Base-by-base conservation (phyloP, 2,329 filamentous ascomycete species). In the Aureobasidium sp. region DNA sequence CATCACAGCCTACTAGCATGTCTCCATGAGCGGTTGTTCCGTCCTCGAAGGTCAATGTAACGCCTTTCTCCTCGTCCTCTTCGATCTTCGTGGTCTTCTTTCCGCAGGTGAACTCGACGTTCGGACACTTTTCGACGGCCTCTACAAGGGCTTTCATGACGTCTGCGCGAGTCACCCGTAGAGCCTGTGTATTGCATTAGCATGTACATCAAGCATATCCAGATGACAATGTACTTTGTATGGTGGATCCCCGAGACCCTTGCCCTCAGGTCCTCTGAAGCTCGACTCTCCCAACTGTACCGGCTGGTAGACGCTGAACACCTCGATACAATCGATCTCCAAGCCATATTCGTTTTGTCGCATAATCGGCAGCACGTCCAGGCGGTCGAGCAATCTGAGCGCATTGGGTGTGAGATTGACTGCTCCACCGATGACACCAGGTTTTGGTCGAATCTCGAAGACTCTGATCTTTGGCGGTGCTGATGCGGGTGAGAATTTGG, bases 351-450 rank as follows among this genome's bases (percentile, higher is more conserved):
- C 68, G 29, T 67, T 63, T 33, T 73, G 68, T 9, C 72, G 71
- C 42, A 78, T 77, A 62, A 73, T 72, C 3, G 66, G 66, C 8
- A 73, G 64, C 4, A 70, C 71, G 24, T 70, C 72, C 2, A 74
- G 69, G 47, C 72, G 66, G 65, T 74, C 72, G 31, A 74, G 67
- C 65, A 74, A 67, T 40, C 76, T 72, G 5, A 79, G 70, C 11
- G 77, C 76, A 61, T 78, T 76, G 0, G 78, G 77, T 1, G 78
- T 79, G n/a, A 80, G 71, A 67, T 78, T 78, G 53, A 80, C 71
- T 11, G 77, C 73, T 67, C 80, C 73, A 66, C 77, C 71, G 64
- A 79, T 77, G 0, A 77, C 77, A 14, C 77, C 75, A 3, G 78
- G 75, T 37, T 71, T 67, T 2, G 76, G 71, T 0, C 79, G 76